Evolutionary conservation across 345 rosid genomes (phyloP).

Genomic region (Angophora floribunda): DNA sequence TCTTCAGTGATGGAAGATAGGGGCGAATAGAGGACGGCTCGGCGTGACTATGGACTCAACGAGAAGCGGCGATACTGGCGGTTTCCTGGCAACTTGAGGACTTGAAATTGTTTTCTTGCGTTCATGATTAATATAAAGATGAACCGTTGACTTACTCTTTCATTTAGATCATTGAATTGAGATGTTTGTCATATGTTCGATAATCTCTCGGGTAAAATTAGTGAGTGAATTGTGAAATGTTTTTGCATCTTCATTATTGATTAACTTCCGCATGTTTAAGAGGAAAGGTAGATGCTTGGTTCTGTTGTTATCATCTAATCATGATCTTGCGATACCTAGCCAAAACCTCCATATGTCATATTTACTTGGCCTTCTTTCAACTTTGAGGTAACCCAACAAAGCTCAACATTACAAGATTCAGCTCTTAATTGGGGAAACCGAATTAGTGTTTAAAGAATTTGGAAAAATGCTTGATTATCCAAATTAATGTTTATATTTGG

Average conservation of each 20-base stretch:
- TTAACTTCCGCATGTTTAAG: background rate
- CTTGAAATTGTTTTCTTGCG: too few relatives aligned
- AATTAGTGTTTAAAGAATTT: background rate
- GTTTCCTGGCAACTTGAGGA: background rate
- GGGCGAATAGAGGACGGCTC: background rate
- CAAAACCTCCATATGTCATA: background rate
- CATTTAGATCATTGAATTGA: background rate
- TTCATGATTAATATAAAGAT: background rate
- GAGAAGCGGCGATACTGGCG: background rate
- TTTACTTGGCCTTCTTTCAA: background rate
- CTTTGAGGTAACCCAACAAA: conserved; percentile 56
- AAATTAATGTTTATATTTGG: background rate
- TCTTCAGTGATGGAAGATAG: background rate
- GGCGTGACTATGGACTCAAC: background rate
- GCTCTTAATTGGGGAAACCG: background rate
- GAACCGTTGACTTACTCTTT: background rate
- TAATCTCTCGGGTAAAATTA: background rate
- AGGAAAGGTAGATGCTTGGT: background rate
- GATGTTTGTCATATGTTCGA: background rate
- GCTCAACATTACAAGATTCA: conserved; percentile 23
- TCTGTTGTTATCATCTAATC: background rate
- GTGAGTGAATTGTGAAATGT: background rate
- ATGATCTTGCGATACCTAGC: background rate
- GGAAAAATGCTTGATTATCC: background rate
- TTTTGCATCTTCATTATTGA: background rate